These are phyloP conservation scores for Gossypium raimondii DNA, from an alignment of 345 rosid genomes.

Conservation along the genomic window DNA sequence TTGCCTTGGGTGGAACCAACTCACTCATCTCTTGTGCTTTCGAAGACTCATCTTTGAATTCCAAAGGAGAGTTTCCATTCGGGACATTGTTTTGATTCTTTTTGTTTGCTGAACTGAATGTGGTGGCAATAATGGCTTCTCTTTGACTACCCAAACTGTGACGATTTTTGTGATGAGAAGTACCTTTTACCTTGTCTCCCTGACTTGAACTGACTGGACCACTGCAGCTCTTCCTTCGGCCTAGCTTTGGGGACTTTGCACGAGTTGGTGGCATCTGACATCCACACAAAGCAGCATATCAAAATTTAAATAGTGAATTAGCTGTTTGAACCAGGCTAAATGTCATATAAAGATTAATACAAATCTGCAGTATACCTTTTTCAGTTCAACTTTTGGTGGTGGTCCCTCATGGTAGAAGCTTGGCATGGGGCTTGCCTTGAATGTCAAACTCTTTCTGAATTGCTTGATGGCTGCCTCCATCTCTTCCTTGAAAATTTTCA, in stretches of 20 bases:
- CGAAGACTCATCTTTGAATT: constrained; percentile 17
- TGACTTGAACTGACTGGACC: constrained; percentile 36
- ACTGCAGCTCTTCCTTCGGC: constrained; percentile 59
- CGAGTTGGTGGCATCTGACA: constrained; percentile 81
- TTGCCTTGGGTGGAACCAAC: constrained; percentile 22
- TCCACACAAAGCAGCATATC: constrained; percentile 12
- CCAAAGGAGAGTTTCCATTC: constrained; percentile 22
- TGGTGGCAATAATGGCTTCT: constrained; percentile 19
- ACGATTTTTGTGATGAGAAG: constrained; percentile 30
- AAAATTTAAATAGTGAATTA: not conserved
- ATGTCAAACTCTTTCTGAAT: constrained; percentile 67
- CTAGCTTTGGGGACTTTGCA: constrained; percentile 73
- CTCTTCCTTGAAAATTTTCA: constrained; percentile 55
- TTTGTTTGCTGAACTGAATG: constrained; percentile 15
- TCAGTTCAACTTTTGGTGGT: constrained; percentile 75
- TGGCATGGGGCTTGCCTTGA: constrained; percentile 89
- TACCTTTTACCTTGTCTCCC: constrained; percentile 47
- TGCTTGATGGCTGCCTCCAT: constrained; percentile 75
- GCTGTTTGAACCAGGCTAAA: not conserved
- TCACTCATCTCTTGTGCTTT: constrained; percentile 27
- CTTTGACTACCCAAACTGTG: constrained; percentile 34
- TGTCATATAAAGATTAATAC: not conserved
- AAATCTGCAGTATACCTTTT: constrained; percentile 52
- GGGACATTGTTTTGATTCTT: constrained; percentile 18
- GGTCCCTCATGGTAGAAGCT: constrained; percentile 81